A percentile compares a stretch with the other conserved stretches of the same genome.
These are phyloP conservation scores for Boletus rufocinnamomeus DNA, from an alignment of 768 basidiomycete genomes.

Conservation along the genomic window DNA sequence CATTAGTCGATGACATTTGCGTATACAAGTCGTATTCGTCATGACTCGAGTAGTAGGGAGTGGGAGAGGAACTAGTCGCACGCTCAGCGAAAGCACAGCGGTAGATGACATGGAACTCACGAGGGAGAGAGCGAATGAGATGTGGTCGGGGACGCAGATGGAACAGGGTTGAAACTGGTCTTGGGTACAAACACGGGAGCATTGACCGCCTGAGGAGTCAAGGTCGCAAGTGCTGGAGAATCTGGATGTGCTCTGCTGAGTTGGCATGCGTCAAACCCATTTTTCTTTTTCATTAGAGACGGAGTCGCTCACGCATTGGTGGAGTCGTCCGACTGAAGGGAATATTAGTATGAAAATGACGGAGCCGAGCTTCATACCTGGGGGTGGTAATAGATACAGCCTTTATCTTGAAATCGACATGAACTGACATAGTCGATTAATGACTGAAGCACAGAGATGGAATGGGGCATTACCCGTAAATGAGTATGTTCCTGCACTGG, in stretches of 20 bases:
- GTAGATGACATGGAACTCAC: conserved; percentile 16
- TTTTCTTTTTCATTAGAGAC: not conserved
- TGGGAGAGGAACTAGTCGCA: conserved; percentile 27
- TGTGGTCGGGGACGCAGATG: conserved; percentile 18
- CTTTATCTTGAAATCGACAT: conserved; percentile 86
- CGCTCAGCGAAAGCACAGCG: conserved; percentile 11
- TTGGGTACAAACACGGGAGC: conserved; percentile 87
- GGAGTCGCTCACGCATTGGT: conserved; percentile 30
- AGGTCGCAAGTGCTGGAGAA: conserved; percentile 43
- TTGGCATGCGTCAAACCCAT: conserved; percentile 3
- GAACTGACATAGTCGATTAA: conserved; percentile 45
- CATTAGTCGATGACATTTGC: conserved; percentile 8
- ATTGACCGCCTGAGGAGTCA: conserved; percentile 71
- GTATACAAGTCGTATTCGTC: conserved; percentile 43
- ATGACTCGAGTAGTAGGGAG: conserved; percentile 33
- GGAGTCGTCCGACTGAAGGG: conserved; percentile 21
- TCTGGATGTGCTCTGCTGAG: conserved; percentile 42
- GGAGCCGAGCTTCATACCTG: conserved; percentile 42
- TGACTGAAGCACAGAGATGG: not conserved
- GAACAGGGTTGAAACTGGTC: conserved; percentile 44
- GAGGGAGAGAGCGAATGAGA: conserved; percentile 35
- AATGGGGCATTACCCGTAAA: conserved; percentile 68
- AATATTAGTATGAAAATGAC: conserved; percentile 16
- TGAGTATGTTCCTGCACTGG: conserved; percentile 88
- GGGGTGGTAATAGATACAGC: conserved; percentile 83